These are phyloP conservation scores for Carex sylvatica DNA, from an alignment of 202 grass and related monocot species.

Conservation along the genomic window DNA sequence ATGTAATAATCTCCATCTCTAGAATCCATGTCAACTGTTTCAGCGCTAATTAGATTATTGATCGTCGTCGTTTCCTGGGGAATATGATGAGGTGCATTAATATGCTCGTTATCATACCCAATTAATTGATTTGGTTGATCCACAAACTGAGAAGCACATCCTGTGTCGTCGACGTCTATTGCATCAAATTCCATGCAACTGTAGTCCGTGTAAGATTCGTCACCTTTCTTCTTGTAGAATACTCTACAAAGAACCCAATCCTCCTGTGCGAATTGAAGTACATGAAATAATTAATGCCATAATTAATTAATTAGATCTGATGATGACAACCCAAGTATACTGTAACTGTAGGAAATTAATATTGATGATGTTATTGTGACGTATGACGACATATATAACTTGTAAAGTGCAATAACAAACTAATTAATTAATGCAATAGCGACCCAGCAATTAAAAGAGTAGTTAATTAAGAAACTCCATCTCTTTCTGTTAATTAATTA, in stretches of 20 bases:
- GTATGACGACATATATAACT: neutral
- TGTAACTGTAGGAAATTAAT: neutral
- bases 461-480: neutral
- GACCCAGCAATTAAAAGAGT: neutral
- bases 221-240: constrained; percentile 67
- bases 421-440: constrained; percentile 8
- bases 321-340: neutral
- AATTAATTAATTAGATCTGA: constrained; percentile 7
- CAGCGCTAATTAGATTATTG: neutral
- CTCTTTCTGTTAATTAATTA: neutral
- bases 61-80: constrained; percentile 9
- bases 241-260: constrained; percentile 93
- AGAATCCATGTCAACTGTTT: constrained; percentile 16
- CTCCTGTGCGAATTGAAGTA: constrained; percentile 46
- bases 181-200: neutral
- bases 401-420: constrained; percentile 3
- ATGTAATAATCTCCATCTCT: constrained; percentile 16
- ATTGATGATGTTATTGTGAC: neutral
- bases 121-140: neutral
- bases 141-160: neutral
- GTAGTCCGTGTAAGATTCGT: constrained; percentile 10
- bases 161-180: neutral
- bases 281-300: neutral
- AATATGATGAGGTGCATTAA: neutral
- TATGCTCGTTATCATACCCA: neutral